A percentile compares a stretch with the other conserved stretches of the same genome.
Evolutionary conservation across 257 asterid genomes (phyloP).

Genomic region (Mentha longifolia): DNA sequence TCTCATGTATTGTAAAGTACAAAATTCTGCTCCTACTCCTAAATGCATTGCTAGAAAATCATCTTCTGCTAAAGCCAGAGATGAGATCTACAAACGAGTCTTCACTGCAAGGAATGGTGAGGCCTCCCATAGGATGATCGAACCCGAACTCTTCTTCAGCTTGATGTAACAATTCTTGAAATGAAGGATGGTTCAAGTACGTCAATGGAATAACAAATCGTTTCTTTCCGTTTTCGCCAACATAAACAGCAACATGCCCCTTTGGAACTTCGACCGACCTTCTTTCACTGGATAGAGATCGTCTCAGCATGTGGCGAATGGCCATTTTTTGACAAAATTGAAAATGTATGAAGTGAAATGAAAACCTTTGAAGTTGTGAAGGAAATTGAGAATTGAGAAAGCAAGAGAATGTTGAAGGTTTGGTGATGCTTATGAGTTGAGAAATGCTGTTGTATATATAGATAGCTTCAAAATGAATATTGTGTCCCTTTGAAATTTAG

Average conservation of each 20-base stretch:
- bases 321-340: not conserved
- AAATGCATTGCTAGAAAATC: not conserved
- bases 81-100: not conserved
- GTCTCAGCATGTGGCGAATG: not conserved
- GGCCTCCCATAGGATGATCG: not conserved
- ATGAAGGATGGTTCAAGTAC: conserved; percentile 43
- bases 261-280: conserved; percentile 13
- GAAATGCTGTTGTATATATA: conserved; percentile 8
- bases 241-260: conserved; percentile 40
- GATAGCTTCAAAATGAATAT: not conserved
- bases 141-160: too few relatives aligned
- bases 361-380: not conserved
- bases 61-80: conserved; percentile 22
- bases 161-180: conserved; percentile 34
- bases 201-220: conserved; percentile 22
- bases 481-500: too few relatives aligned
- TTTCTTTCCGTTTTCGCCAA: conserved; percentile 29
- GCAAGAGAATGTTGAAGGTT: not conserved
- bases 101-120: too few relatives aligned
- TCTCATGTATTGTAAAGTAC: too few relatives aligned
- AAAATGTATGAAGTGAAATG: not conserved
- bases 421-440: conserved; percentile 13
- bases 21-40: not conserved
- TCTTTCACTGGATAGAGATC: conserved; percentile 5
- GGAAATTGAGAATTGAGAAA: not conserved